A percentile compares a stretch with the other conserved stretches of the same genome.
These are phyloP conservation scores for Royoungia palumana DNA, from an alignment of 768 basidiomycete species.

Conservation along the genomic window DNA sequence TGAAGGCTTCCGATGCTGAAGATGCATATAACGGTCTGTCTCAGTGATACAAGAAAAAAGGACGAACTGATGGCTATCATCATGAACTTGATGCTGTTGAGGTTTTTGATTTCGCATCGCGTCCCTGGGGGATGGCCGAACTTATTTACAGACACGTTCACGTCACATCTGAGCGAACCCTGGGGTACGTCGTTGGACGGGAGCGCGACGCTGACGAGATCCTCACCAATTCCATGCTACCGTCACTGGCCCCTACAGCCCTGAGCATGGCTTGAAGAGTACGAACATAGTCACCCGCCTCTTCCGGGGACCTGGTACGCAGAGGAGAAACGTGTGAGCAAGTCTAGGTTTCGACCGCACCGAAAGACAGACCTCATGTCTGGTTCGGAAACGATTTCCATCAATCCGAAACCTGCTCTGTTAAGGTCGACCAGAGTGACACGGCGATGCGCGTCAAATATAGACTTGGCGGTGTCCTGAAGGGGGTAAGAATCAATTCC, in stretches of 20 bases:
- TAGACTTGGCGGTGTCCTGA: slow-evolving; percentile 91
- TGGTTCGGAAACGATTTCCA: slow-evolving; percentile 96
- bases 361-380: slow-evolving; percentile 60
- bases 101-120: slow-evolving; percentile 94
- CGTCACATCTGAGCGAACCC: slow-evolving; percentile 94
- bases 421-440: slow-evolving; percentile 80
- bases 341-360: not conserved
- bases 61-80: slow-evolving; percentile 76
- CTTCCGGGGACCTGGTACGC: slow-evolving; percentile 65
- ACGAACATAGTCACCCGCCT: slow-evolving; percentile 84
- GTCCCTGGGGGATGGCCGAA: slow-evolving; percentile 64
- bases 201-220: not conserved
- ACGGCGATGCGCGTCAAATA: slow-evolving; percentile 47
- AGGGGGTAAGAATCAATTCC: not conserved
- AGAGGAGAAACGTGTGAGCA: not conserved
- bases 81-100: slow-evolving; percentile 88
- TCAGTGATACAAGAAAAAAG: not conserved
- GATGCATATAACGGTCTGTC: not conserved
- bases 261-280: slow-evolving; percentile 79
- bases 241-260: slow-evolving; percentile 84
- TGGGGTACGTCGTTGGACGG: slow-evolving; percentile 29
- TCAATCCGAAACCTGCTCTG: slow-evolving; percentile 81
- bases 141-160: slow-evolving; percentile 88
- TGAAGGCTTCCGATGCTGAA: slow-evolving; percentile 76
- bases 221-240: slow-evolving; percentile 92